These are phyloP conservation scores for Suillus alpinus DNA, from an alignment of 768 basidiomycete genomes.

Conservation along the genomic window DNA sequence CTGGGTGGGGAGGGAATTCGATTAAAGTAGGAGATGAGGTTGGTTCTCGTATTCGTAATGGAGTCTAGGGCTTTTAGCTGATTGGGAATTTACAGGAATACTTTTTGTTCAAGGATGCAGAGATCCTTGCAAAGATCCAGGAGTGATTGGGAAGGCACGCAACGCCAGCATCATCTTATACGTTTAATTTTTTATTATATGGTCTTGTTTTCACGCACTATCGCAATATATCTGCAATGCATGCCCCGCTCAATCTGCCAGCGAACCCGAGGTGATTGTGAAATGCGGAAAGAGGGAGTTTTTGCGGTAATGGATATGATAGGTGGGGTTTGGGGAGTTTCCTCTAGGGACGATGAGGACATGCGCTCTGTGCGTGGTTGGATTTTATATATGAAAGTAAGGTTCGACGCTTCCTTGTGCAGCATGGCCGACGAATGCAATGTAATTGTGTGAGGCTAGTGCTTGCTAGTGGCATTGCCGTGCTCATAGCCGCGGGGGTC, in stretches of 20 bases:
- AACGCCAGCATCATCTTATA: conserved; percentile 6
- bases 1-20: conserved; percentile 93
- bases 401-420: neutral
- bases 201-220: conserved; percentile 20
- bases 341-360: neutral
- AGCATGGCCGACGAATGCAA: neutral
- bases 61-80: neutral
- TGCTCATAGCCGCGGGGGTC: neutral
- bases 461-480: neutral
- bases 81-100: conserved; percentile 66
- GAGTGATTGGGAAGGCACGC: conserved; percentile 48
- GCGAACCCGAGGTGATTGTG: neutral
- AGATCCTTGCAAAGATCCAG: conserved; percentile 94
- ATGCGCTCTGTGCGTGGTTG: neutral
- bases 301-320: neutral
- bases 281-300: neutral
- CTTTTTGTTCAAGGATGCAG: conserved; percentile 89
- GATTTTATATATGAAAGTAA: neutral
- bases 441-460: too few species aligned
- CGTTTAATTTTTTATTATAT: conserved; percentile 18
- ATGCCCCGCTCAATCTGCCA: conserved; percentile 29
- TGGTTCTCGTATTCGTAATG: conserved; percentile 29
- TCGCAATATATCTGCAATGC: conserved; percentile 22
- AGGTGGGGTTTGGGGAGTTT: neutral
- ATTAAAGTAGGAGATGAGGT: conserved; percentile 98